Evolutionary conservation across 345 rosid genomes (phyloP).

Genomic region (Mangifera indica): DNA sequence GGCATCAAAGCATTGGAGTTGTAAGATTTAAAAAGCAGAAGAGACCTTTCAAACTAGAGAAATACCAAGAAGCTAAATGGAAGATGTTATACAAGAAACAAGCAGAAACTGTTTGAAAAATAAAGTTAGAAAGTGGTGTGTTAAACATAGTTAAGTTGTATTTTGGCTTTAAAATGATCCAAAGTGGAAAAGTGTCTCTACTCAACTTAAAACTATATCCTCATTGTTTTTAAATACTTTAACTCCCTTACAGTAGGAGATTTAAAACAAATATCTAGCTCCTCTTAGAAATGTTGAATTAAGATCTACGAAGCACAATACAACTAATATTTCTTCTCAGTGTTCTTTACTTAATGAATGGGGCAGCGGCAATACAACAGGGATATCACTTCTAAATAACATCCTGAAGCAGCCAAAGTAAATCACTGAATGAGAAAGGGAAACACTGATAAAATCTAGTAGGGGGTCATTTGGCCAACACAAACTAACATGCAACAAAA

Average conservation of each 20-base stretch:
- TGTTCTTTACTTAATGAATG: too few relatives aligned
- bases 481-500: neutral
- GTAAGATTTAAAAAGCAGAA: constrained; percentile 18
- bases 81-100: constrained; percentile 7
- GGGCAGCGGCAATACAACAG: neutral
- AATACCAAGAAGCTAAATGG: constrained; percentile 16
- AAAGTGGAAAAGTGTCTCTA: neutral
- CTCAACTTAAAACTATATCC: neutral
- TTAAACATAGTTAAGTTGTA: neutral
- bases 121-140: neutral
- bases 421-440: neutral
- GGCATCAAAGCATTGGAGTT: constrained; percentile 15
- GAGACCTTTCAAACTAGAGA: constrained; percentile 9
- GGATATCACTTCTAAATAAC: neutral
- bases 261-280: neutral
- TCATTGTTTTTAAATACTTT: neutral
- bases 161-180: neutral
- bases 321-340: too few relatives aligned
- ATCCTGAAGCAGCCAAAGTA: neutral
- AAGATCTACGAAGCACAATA: too few relatives aligned
- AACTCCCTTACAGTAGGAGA: neutral
- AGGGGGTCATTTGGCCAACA: neutral
- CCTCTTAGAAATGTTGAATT: neutral
- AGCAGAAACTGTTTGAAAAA: neutral
- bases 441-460: neutral